Percentiles rank a stretch among this genome's conserved stretches.
These are phyloP conservation scores for Periconia macrospinosa DNA, from an alignment of 2,329 filamentous ascomycete genomes.

Conservation along the genomic window DNA sequence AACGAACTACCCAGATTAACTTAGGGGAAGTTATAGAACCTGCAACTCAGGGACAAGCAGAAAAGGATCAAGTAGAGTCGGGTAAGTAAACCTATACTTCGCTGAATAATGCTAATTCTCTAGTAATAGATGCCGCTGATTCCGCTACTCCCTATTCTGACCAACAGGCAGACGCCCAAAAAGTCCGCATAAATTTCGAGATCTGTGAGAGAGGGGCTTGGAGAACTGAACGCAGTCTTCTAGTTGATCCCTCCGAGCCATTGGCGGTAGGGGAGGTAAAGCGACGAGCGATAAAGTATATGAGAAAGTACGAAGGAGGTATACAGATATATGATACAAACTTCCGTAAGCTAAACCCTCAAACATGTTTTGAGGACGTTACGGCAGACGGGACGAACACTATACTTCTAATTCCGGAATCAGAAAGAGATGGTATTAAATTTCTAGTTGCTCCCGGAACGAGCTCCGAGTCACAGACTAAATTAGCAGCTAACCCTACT, in stretches of 20 bases:
- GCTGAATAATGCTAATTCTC: conserved; percentile 5
- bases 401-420: conserved; percentile 2
- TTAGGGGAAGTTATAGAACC: conserved; percentile 1
- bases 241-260: conserved; percentile 4
- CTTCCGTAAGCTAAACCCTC: conserved; percentile 9
- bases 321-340: conserved; percentile 13
- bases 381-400: conserved; percentile 7
- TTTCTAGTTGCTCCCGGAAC: not conserved
- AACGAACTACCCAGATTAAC: conserved; percentile 2
- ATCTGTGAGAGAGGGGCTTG: conserved; percentile 3
- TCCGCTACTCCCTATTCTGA: conserved; percentile 1
- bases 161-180: conserved; percentile 4
- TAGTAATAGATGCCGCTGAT: conserved; percentile 5
- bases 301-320: conserved; percentile 8
- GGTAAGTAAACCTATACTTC: conserved; percentile 3
- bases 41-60: no score
- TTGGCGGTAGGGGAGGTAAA: conserved; percentile 7
- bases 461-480: not conserved
- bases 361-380: conserved; percentile 9
- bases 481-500: not conserved
- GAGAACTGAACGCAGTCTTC: conserved; percentile 3
- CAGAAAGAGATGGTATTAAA: not conserved
- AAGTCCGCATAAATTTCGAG: conserved; percentile 6
- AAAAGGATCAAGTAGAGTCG: not conserved
- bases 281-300: conserved; percentile 10